Conservation (phyloP, 192 early-diverging fungal genomes). For the Spizellomyces punctatus region DNA sequence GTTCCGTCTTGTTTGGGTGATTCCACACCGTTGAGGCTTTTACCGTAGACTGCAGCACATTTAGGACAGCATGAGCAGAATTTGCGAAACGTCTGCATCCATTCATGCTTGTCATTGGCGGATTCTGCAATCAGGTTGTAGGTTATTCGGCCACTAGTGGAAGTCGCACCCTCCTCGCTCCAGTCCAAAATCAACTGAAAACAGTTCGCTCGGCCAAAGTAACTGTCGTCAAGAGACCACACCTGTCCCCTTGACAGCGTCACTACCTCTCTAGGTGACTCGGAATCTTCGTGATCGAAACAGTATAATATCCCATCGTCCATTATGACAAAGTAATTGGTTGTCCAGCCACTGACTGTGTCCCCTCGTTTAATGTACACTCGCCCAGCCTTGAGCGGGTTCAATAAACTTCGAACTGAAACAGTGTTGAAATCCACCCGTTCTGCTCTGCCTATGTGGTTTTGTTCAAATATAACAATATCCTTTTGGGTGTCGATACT, state of each 20-base stretch:
- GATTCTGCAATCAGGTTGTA: slow-evolving; percentile 43
- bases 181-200: slow-evolving; percentile 39
- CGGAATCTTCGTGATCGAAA: slow-evolving; percentile 42
- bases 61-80: slow-evolving; percentile 36
- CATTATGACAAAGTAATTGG: slow-evolving; percentile 39
- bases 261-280: slow-evolving; percentile 36
- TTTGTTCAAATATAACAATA: slow-evolving; percentile 33
- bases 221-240: slow-evolving; percentile 42
- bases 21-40: neutral
- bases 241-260: slow-evolving; percentile 27
- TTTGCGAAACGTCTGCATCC: slow-evolving; percentile 32
- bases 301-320: slow-evolving; percentile 40
- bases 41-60: slow-evolving; percentile 5
- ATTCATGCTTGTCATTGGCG: slow-evolving; percentile 41
- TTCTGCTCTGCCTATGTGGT: slow-evolving; percentile 11
- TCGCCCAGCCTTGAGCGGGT: slow-evolving; percentile 29
- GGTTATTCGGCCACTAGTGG: slow-evolving; percentile 21
- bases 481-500: slow-evolving; percentile 34
- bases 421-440: slow-evolving; percentile 14
- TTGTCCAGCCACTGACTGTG: slow-evolving; percentile 36
- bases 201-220: slow-evolving; percentile 45
- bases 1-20: neutral
- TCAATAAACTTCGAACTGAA: slow-evolving; percentile 26
- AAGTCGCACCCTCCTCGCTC: neutral
- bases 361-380: slow-evolving; percentile 44